Conservation (phyloP, 805 yeast genomes). For the Pichia deserticola region DNA sequence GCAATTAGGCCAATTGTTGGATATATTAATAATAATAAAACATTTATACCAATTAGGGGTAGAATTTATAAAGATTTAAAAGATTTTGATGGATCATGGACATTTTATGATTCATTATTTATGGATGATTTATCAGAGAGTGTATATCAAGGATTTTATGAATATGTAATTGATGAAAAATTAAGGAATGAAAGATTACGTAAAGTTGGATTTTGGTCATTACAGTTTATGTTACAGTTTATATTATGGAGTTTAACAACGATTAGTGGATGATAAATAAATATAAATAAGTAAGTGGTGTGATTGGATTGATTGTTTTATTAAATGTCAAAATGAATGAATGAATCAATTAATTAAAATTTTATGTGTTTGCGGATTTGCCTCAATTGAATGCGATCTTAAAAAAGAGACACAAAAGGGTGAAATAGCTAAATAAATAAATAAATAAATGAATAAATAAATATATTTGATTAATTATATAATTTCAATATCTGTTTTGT, state of each 20-base stretch:
- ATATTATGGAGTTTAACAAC: conserved; percentile 79
- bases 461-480: no score
- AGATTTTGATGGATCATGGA: conserved; percentile 96
- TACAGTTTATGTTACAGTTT: conserved; percentile 76
- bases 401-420: no score
- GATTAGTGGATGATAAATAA: conserved; percentile 7
- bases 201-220: conserved; percentile 88
- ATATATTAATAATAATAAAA: conserved; percentile 82
- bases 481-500: no score
- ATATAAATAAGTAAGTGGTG: no score
- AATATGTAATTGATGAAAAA: conserved; percentile 84
- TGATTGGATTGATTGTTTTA: no score
- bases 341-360: no score
- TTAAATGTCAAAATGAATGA: no score
- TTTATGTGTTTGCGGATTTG: no score
- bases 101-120: conserved; percentile 79
- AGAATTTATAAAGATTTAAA: conserved; percentile 67
- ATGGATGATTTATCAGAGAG: conserved; percentile 89
- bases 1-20: conserved; percentile 91
- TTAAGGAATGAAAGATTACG: conserved; percentile 61
- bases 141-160: conserved; percentile 84
- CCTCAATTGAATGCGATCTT: no score
- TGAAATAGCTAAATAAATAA: no score
- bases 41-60: conserved; percentile 82
- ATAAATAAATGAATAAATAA: no score